phyloP scores from a whole-genome alignment of 345 rosid species.

The Gossypium herbaceum region DNA sequence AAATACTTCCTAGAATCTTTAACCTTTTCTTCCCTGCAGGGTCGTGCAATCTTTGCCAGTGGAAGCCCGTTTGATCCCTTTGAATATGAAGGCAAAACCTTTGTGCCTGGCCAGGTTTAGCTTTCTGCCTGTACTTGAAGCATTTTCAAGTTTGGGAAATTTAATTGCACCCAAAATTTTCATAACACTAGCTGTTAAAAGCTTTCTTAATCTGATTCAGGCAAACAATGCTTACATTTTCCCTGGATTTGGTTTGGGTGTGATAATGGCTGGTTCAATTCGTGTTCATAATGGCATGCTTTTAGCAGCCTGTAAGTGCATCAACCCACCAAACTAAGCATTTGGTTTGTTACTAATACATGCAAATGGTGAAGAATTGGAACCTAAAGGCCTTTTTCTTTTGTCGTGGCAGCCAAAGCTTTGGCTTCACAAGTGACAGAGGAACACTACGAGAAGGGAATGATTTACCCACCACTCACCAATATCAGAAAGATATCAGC shows the following conservation, averaged over 20 bases:
- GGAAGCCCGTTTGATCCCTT: constrained; percentile 96
- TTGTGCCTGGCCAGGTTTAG: constrained; percentile 79
- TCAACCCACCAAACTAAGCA: not conserved
- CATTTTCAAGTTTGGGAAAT: not conserved
- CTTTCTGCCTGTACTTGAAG: constrained; percentile 9
- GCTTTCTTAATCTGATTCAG: constrained; percentile 35
- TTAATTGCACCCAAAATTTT: not conserved
- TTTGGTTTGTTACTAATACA: not conserved
- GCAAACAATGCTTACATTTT: constrained; percentile 96
- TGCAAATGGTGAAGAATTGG: not conserved
- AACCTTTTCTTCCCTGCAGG: constrained; percentile 39
- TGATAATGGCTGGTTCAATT: constrained; percentile 86
- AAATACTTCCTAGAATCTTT: not conserved
- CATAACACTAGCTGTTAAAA: not conserved
- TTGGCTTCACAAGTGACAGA: constrained; percentile 74
- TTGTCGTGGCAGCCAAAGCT: constrained; percentile 66
- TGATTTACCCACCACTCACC: constrained; percentile 89
- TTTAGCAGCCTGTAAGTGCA: constrained; percentile 90
- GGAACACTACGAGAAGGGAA: constrained; percentile 63
- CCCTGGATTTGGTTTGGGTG: constrained; percentile 91
- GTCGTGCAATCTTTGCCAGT: constrained; percentile 89
- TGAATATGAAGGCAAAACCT: constrained; percentile 60
- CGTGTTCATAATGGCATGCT: constrained; percentile 95
- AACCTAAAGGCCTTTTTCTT: not conserved
- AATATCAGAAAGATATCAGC: constrained; percentile 91